Evolutionary conservation across 129 eudicot species (phyloP).

Genomic region (Ambrosia artemisiifolia): DNA sequence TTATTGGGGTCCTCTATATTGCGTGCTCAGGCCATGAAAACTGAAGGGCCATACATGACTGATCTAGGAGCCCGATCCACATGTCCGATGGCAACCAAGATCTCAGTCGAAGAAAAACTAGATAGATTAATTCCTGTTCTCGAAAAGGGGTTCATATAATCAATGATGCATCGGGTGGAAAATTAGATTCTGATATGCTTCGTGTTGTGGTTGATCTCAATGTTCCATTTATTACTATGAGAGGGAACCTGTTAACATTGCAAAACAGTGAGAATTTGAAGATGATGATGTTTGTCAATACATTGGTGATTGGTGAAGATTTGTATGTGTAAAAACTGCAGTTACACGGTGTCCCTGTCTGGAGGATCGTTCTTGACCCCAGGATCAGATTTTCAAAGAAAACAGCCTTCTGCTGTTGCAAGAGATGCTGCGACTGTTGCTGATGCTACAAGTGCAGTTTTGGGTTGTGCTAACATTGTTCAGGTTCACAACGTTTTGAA

Average conservation of each 20-base stretch:
- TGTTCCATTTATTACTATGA: slow-evolving; percentile 75
- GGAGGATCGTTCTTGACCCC: slow-evolving; percentile 82
- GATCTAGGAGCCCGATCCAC: slow-evolving; percentile 97
- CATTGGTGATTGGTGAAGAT: slow-evolving; percentile 60
- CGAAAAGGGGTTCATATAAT: slow-evolving; percentile 80
- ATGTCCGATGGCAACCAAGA: slow-evolving; percentile 72
- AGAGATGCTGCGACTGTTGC: slow-evolving; percentile 87
- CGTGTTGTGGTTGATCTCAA: slow-evolving; percentile 45
- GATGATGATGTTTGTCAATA: slow-evolving; percentile 63
- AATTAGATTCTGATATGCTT: slow-evolving; percentile 56
- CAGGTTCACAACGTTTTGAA: slow-evolving; percentile 78
- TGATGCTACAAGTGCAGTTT: slow-evolving; percentile 53
- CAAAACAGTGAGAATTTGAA: slow-evolving; percentile 79
- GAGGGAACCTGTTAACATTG: too few relatives aligned
- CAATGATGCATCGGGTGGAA: slow-evolving; percentile 85
- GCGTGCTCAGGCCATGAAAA: slow-evolving; percentile 55
- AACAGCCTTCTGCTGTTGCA: slow-evolving; percentile 48
- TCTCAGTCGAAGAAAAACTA: slow-evolving; percentile 70
- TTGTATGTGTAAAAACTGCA: slow-evolving; percentile 44
- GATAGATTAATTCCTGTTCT: slow-evolving; percentile 73
- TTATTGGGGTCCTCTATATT: slow-evolving; percentile 60
- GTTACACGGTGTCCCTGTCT: slow-evolving; percentile 73
- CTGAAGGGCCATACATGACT: slow-evolving; percentile 78
- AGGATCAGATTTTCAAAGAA: slow-evolving; percentile 91
- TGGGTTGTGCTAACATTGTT: slow-evolving; percentile 83